Percentiles rank a stretch among this genome's conserved stretches.
Conservation (phyloP, 1,139 yeast genomes). For the Yamadazyma diospyri region DNA sequence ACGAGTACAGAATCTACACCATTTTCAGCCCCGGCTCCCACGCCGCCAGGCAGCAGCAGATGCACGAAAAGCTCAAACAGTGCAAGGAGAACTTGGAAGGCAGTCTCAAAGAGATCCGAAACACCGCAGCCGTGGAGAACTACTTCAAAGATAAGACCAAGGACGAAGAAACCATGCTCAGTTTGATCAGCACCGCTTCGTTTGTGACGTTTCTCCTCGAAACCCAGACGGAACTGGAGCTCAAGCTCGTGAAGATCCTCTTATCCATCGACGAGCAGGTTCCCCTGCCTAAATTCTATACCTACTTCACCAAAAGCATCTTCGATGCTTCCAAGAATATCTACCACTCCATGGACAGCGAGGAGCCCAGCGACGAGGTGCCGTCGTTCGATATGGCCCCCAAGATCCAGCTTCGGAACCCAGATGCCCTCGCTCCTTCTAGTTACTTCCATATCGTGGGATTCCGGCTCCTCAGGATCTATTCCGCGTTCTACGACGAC, state of each 20-base stretch:
- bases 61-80: conserved; percentile 16
- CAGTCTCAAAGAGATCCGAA: conserved; percentile 12
- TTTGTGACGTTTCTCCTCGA: conserved; percentile 15
- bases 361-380: conserved; percentile 11
- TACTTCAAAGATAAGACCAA: conserved; percentile 13
- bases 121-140: conserved; percentile 15
- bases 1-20: conserved; percentile 24
- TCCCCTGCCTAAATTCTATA: conserved; percentile 23
- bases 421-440: conserved; percentile 30
- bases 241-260: conserved; percentile 25
- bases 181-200: conserved; percentile 27
- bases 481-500: conserved; percentile 18
- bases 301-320: conserved; percentile 20
- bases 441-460: conserved; percentile 22
- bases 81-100: conserved; percentile 11
- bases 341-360: conserved; percentile 12
- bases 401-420: conserved; percentile 18
- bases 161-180: conserved; percentile 26
- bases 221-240: conserved; percentile 16
- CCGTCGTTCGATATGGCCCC: conserved; percentile 7
- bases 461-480: conserved; percentile 14
- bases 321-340: conserved; percentile 15
- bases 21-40: conserved; percentile 15
- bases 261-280: conserved; percentile 24
- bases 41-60: conserved; percentile 16